Conservation (phyloP, 306 rosid species). For the Dicorynia guianensis region DNA sequence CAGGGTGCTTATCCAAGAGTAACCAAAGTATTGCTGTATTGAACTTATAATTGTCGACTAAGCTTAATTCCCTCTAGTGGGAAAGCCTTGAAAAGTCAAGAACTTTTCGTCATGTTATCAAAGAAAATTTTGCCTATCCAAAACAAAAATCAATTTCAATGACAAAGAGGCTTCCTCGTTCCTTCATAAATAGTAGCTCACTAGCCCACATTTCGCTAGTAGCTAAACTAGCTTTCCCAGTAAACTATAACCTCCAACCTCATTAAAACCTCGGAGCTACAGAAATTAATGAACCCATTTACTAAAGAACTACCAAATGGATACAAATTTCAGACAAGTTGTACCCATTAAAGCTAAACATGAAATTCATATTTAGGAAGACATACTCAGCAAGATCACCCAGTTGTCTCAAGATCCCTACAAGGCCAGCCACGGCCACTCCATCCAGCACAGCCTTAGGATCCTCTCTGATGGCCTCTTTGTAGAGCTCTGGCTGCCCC, state of each 20-base stretch:
- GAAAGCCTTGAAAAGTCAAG: constrained; percentile 45
- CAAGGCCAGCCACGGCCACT: constrained; percentile 91
- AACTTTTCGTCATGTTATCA: constrained; percentile 20
- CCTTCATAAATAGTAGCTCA: constrained; percentile 10
- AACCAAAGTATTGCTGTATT: constrained; percentile 32
- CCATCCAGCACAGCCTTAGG: constrained; percentile 93
- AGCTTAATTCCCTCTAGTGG: constrained; percentile 40
- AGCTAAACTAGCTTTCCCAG: constrained; percentile 29
- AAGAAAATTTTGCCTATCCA: constrained; percentile 36
- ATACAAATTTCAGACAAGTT: neutral
- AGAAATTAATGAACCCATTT: constrained; percentile 38
- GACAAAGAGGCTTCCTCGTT: constrained; percentile 1
- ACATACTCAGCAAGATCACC: constrained; percentile 99
- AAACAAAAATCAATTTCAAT: constrained; percentile 32
- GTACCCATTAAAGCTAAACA: constrained; percentile 18
- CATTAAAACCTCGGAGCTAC: constrained; percentile 26
- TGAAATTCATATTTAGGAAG: constrained; percentile 29
- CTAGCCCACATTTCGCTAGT: constrained; percentile 3
- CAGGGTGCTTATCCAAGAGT: constrained; percentile 32
- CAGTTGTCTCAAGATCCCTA: constrained; percentile 96
- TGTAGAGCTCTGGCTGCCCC: constrained; percentile 78
- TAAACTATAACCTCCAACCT: constrained; percentile 34
- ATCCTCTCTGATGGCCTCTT: constrained; percentile 69
- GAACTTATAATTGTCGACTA: constrained; percentile 18
- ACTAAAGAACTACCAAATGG: constrained; percentile 28